A percentile compares a stretch with the other conserved stretches of the same genome.
Conservation (phyloP, 2,329 filamentous ascomycete species). For the Penicillium sp. region DNA sequence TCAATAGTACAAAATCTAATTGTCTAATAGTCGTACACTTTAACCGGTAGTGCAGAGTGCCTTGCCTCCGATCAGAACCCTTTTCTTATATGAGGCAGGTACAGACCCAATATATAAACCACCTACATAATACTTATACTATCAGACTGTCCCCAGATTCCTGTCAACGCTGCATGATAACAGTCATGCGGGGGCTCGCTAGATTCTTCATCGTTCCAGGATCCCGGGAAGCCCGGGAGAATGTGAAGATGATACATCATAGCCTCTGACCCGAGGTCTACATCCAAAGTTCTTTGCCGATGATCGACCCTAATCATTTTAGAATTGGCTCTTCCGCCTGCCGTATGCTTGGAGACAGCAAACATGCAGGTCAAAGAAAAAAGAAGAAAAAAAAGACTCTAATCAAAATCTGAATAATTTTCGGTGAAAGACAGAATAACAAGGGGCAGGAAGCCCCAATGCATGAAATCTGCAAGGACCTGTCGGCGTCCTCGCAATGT, state of each 20-base stretch:
- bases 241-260: constrained; percentile 4
- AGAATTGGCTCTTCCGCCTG: not conserved
- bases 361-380: not conserved
- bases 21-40: not conserved
- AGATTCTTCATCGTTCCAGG: constrained; percentile 12
- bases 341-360: not conserved
- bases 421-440: not conserved
- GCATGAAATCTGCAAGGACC: constrained; percentile 33
- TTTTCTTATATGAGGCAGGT: not conserved
- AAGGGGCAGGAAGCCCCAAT: constrained; percentile 11
- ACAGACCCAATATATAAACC: not conserved
- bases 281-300: not conserved
- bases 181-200: constrained; percentile 14
- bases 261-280: not conserved
- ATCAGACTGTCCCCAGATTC: constrained; percentile 2
- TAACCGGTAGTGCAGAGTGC: not conserved
- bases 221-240: constrained; percentile 9
- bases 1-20: not conserved
- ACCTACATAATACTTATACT: not conserved
- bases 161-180: constrained; percentile 13
- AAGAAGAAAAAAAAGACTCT: not conserved
- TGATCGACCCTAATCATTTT: not conserved
- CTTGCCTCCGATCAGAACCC: not conserved
- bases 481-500: constrained; percentile 26
- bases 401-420: not conserved